phyloP scores from a whole-genome alignment of 2,329 filamentous ascomycete species.

The Hymenotorrendiella dingleyae region DNA sequence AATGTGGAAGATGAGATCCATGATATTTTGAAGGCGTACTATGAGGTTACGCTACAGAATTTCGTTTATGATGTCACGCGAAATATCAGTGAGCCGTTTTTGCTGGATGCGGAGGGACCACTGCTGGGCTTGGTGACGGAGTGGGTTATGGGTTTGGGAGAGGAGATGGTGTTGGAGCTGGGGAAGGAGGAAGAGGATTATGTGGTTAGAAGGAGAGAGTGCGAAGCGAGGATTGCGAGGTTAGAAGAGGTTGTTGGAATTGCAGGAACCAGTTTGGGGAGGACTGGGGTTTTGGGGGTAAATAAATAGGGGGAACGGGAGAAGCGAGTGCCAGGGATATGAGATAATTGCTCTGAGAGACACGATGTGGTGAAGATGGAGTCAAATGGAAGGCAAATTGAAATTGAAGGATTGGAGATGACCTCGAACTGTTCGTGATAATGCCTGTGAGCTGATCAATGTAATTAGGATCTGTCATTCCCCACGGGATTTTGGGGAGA shows the following conservation, averaged over 20 bases:
- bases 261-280: conserved; percentile 9
- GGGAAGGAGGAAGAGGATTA: conserved; percentile 23
- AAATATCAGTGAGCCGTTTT: conserved; percentile 23
- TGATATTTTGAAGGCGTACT: conserved; percentile 34
- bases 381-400: no score
- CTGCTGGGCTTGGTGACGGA: conserved; percentile 21
- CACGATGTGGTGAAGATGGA: no score
- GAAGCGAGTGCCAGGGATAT: no score
- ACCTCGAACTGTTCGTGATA: no score
- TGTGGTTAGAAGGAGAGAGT: conserved; percentile 7
- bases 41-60: conserved; percentile 30
- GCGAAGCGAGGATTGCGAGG: conserved; percentile 8
- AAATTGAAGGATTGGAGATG: no score
- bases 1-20: conserved; percentile 33
- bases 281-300: not conserved
- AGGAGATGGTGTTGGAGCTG: conserved; percentile 19
- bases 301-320: no score
- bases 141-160: conserved; percentile 16
- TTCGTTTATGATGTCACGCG: conserved; percentile 27
- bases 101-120: conserved; percentile 17
- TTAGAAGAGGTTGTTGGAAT: conserved; percentile 12
- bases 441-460: no score
- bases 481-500: no score
- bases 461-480: no score
- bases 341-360: no score